Percentiles rank a stretch among this genome's conserved stretches.
phyloP scores from a whole-genome alignment of 2,329 filamentous ascomycete genomes.

The Diaporthe velutina region DNA sequence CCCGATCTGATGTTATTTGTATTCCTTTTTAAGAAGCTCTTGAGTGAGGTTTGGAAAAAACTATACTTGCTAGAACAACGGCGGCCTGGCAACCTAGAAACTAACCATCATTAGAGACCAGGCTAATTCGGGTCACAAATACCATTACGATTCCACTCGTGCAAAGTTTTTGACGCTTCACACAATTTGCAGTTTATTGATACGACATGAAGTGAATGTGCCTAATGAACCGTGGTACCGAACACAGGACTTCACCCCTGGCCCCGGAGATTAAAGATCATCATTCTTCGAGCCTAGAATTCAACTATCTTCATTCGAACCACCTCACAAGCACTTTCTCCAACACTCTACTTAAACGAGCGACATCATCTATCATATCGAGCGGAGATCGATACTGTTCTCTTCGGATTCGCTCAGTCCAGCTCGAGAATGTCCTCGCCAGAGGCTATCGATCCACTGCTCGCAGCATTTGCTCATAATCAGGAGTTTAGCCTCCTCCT shows the following conservation, averaged over 20 bases:
- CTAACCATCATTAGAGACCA: background rate
- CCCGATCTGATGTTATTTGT: background rate
- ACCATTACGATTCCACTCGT: background rate
- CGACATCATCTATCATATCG: background rate
- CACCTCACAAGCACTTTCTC: background rate
- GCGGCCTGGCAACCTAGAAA: background rate
- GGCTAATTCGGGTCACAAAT: background rate
- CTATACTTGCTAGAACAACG: background rate
- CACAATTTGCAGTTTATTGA: background rate
- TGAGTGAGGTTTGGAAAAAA: background rate
- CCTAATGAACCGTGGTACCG: too few species aligned
- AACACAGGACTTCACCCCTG: too few species aligned
- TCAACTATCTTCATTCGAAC: background rate
- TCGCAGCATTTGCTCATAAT: background rate
- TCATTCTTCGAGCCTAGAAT: too few species aligned
- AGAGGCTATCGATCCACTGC: background rate
- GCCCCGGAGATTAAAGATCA: too few species aligned
- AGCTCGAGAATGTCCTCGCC: background rate
- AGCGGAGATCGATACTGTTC: background rate
- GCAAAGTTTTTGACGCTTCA: background rate
- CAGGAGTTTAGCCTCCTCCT: background rate
- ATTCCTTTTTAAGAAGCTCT: background rate
- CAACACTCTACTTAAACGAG: background rate
- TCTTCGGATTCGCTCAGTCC: too few species aligned
- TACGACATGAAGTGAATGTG: background rate